Percentiles rank a stretch among this genome's conserved stretches.
phyloP scores from a whole-genome alignment of 805 yeast genomes.

The Starmerella ratchasimensis region DNA sequence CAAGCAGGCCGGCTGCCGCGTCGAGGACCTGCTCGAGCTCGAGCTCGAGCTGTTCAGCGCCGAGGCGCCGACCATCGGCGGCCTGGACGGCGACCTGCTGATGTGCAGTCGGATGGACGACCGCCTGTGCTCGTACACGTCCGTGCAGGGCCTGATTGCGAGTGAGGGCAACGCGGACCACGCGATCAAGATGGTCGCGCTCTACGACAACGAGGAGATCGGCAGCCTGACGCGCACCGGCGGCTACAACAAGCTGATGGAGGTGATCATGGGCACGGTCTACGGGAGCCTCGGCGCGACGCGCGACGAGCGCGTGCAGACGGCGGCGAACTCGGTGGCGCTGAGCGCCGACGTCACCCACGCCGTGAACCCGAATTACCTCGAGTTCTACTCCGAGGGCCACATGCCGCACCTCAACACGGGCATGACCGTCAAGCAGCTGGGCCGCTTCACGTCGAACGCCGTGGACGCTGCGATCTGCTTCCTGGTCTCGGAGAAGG shows the following conservation, averaged over 20 bases:
- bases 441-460: slow-evolving; percentile 89
- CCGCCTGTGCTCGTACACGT: slow-evolving; percentile 72
- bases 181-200: slow-evolving; percentile 39
- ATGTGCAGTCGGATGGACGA: slow-evolving; percentile 88
- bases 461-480: slow-evolving; percentile 78
- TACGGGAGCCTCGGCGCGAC: slow-evolving; percentile 38
- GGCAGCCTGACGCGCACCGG: slow-evolving; percentile 96
- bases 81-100: slow-evolving; percentile 75
- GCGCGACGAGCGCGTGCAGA: slow-evolving; percentile 27
- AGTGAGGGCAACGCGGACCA: slow-evolving; percentile 24
- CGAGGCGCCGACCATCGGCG: slow-evolving; percentile 73
- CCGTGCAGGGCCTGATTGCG: slow-evolving; percentile 45
- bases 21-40: slow-evolving; percentile 64
- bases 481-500: slow-evolving; percentile 53
- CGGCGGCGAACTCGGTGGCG: slow-evolving; percentile 54
- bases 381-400: slow-evolving; percentile 54
- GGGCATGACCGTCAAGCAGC: slow-evolving; percentile 93
- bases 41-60: slow-evolving; percentile 82
- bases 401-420: slow-evolving; percentile 71
- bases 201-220: slow-evolving; percentile 91
- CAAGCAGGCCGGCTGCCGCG: slow-evolving; percentile 39
- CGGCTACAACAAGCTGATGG: slow-evolving; percentile 83
- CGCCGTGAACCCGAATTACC: slow-evolving; percentile 89
- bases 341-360: slow-evolving; percentile 94
- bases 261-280: slow-evolving; percentile 59